Evolutionary conservation across 805 yeast genomes (phyloP).

Genomic region (Nakazawaea wyomingensis): DNA sequence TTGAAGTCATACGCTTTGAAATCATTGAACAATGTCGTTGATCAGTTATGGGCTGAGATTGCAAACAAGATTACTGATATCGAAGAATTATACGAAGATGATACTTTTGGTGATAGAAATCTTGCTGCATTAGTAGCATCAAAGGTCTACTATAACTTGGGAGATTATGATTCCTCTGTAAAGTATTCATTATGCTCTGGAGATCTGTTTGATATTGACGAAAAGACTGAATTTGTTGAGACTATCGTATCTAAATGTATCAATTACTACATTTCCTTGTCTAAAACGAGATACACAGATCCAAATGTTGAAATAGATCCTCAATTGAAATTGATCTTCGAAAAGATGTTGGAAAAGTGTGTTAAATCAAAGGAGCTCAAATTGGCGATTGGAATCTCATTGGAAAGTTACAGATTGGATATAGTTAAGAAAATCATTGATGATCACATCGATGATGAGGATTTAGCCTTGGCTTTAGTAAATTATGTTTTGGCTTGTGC

Average conservation of each 20-base stretch:
- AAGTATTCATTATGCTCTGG: slow-evolving; percentile 85
- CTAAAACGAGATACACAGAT: slow-evolving; percentile 42
- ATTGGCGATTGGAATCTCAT: slow-evolving; percentile 83
- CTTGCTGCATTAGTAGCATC: slow-evolving; percentile 92
- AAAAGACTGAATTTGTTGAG: slow-evolving; percentile 80
- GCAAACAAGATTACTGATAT: slow-evolving; percentile 84
- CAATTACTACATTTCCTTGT: slow-evolving; percentile 65
- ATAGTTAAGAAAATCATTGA: slow-evolving; percentile 58
- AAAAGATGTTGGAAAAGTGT: slow-evolving; percentile 82
- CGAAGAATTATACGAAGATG: slow-evolving; percentile 88
- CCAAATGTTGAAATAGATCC: slow-evolving; percentile 41
- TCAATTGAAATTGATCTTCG: slow-evolving; percentile 67
- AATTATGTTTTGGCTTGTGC: slow-evolving; percentile 74
- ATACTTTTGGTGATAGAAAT: slow-evolving; percentile 63
- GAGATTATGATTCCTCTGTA: slow-evolving; percentile 89
- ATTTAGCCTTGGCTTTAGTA: slow-evolving; percentile 48
- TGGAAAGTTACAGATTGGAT: slow-evolving; percentile 85
- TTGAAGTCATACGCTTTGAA: slow-evolving; percentile 82
- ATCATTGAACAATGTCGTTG: slow-evolving; percentile 76
- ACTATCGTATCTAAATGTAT: slow-evolving; percentile 93
- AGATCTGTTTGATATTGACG: slow-evolving; percentile 66
- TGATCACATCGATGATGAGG: slow-evolving; percentile 39
- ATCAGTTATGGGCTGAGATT: slow-evolving; percentile 95
- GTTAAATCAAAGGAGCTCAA: slow-evolving; percentile 63
- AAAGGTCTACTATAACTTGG: slow-evolving; percentile 84